phyloP scores from a whole-genome alignment of 2,329 filamentous ascomycete genomes.

The Cladosporium austrohemisphaericum region DNA sequence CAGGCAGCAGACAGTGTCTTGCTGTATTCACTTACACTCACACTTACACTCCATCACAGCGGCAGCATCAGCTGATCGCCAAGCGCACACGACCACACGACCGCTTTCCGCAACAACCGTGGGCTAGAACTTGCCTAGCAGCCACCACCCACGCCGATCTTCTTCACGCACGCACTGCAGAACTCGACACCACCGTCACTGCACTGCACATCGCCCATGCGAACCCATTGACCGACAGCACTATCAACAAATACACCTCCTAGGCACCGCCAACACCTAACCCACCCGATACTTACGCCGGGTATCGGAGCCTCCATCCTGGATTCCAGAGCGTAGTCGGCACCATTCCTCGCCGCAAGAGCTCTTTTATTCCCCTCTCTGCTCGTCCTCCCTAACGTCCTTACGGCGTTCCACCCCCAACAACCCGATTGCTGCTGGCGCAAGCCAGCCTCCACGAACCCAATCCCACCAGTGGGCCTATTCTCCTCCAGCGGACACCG shows the following conservation, averaged over 20 bases:
- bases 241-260: not conserved
- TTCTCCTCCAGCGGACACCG: constrained; percentile 67
- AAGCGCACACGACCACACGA: too few relatives aligned
- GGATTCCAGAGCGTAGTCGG: constrained; percentile 53
- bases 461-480: constrained; percentile 73
- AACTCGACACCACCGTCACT: too few relatives aligned
- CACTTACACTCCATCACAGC: too few relatives aligned
- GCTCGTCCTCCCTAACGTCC: constrained; percentile 88
- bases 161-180: too few relatives aligned
- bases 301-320: constrained; percentile 70
- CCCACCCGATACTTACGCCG: constrained; percentile 77
- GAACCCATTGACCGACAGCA: too few relatives aligned
- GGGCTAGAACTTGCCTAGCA: too few relatives aligned
- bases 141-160: too few relatives aligned
- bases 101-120: too few relatives aligned
- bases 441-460: constrained; percentile 67
- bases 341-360: constrained; percentile 86
- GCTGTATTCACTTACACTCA: too few relatives aligned
- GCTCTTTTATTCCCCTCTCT: constrained; percentile 76
- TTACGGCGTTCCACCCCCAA: constrained; percentile 55
- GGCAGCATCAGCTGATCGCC: too few relatives aligned
- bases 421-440: constrained; percentile 69
- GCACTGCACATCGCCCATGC: too few relatives aligned
- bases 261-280: constrained; percentile 30
- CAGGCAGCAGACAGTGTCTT: too few relatives aligned